Evolutionary conservation across 164 flowering plant species (phyloP), one percentile per base, ranked within the genome.

Genomic region (Berberis vulgaris): DNA sequence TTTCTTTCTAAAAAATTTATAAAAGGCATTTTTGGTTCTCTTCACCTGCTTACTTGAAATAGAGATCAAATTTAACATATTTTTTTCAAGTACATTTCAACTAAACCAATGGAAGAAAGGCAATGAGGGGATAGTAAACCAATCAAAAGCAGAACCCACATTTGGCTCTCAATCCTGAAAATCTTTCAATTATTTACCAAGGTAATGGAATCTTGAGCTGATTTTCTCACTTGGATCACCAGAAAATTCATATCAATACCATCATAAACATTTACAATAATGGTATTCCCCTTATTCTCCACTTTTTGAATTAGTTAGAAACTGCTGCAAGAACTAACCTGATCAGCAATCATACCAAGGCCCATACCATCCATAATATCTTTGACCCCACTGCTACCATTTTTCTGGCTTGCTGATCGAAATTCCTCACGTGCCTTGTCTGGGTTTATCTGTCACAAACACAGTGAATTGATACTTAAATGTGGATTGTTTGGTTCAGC

Each of bases 321-420:
- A 52, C 11, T 52, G 3, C 4, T 4, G 4, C 2, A 53, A 65
- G 49, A 8, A 26, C 70, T 59, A 68, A 91, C 99, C 97, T 91
- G 97, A 7, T 95, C 99, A 12, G 73, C 96, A 65, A 95, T 77
- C 87, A 88, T 74, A 45, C 97, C 99, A 42, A 94, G 91, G 64
- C 99, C 97, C 97, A 91, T 84, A 55, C 99, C 87, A 76, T 89
- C 96, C 96, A 94, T 91, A 61, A 94, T 79, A 74, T 91, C 96
- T 74, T 94, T 87, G 55, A 91, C 80, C 42, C 95, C 99, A 49
- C 79, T 82, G 67, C 96, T 97, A 50, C 97, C 97, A 82, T 77
- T 79, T 54, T 67, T 74, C 73, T 89, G 82, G 74, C 76, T 78
- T 12, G 79, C 88, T 73, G 69, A 69, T 6, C 96, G 89, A 58